A percentile compares a stretch with the other conserved stretches of the same genome.
phyloP scores from a whole-genome alignment of 257 asterid genomes.

The Solanum peruvianum region DNA sequence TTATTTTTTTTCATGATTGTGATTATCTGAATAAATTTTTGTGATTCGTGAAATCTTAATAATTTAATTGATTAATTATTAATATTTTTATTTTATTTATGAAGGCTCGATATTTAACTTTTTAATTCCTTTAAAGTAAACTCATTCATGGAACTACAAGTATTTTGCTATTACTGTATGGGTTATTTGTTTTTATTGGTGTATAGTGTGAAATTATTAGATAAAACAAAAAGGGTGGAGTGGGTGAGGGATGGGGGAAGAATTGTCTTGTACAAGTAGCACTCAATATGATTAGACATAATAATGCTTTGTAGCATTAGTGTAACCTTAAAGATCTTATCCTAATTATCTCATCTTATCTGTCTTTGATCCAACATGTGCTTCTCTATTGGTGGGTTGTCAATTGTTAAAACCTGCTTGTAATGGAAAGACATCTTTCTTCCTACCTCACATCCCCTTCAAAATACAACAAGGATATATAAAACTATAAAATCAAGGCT shows the following conservation, averaged over 20 bases:
- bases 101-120: too few relatives aligned
- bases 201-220: neutral
- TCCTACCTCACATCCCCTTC: neutral
- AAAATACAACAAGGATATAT: neutral
- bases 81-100: too few relatives aligned
- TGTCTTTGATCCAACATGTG: neutral
- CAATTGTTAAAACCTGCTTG: neutral
- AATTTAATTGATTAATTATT: accelerated
- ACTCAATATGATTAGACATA: neutral
- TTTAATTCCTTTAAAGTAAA: too few relatives aligned
- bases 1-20: neutral
- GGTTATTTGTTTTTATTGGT: neutral
- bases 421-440: neutral
- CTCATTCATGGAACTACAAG: neutral
- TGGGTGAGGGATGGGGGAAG: neutral
- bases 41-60: accelerated
- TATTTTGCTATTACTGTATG: neutral
- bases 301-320: neutral
- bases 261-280: neutral
- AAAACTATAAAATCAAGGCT: neutral
- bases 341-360: neutral
- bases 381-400: neutral
- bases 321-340: neutral
- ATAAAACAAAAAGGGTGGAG: neutral
- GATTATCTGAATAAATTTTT: too few relatives aligned